A percentile compares a stretch with the other conserved stretches of the same genome.
phyloP scores from a whole-genome alignment of 352 stramenopile species.

The Phytopythium mirpurense region DNA sequence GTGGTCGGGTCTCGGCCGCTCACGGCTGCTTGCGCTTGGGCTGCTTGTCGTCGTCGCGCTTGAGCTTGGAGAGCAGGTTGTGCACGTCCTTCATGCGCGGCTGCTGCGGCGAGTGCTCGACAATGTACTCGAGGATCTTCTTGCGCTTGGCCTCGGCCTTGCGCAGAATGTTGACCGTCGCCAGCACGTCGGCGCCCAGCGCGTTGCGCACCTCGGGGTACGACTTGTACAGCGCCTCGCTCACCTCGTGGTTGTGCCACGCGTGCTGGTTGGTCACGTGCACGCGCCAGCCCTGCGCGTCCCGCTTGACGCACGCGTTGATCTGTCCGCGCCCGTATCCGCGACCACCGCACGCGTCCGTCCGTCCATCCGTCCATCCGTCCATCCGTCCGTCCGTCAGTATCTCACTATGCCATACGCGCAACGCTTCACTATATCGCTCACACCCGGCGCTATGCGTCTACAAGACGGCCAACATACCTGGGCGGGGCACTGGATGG shows the following conservation, averaged over 20 bases:
- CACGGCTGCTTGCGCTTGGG: not conserved
- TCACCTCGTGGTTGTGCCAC: constrained; percentile 34
- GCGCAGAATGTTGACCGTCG: constrained; percentile 23
- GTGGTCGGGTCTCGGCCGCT: too few relatives aligned
- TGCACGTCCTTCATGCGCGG: constrained; percentile 33
- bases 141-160: constrained; percentile 21
- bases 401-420: too few relatives aligned
- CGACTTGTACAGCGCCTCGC: constrained; percentile 18
- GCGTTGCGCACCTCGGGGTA: constrained; percentile 30
- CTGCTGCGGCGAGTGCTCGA: constrained; percentile 20
- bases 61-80: constrained; percentile 26
- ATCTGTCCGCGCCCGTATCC: constrained; percentile 14
- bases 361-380: too few relatives aligned
- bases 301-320: constrained; percentile 33
- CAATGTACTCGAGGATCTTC: constrained; percentile 32
- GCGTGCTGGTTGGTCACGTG: constrained; percentile 27
- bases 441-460: too few relatives aligned
- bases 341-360: not conserved
- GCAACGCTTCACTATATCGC: too few relatives aligned
- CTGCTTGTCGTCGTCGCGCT: constrained; percentile 10
- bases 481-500: constrained; percentile 27
- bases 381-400: too few relatives aligned
- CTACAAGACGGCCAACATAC: not conserved
- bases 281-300: constrained; percentile 16
- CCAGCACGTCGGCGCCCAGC: constrained; percentile 19